A percentile compares a stretch with the other conserved stretches of the same genome.
Evolutionary conservation across 352 stramenopile genomes (phyloP).

Genomic region (Pythium phragmitis): DNA sequence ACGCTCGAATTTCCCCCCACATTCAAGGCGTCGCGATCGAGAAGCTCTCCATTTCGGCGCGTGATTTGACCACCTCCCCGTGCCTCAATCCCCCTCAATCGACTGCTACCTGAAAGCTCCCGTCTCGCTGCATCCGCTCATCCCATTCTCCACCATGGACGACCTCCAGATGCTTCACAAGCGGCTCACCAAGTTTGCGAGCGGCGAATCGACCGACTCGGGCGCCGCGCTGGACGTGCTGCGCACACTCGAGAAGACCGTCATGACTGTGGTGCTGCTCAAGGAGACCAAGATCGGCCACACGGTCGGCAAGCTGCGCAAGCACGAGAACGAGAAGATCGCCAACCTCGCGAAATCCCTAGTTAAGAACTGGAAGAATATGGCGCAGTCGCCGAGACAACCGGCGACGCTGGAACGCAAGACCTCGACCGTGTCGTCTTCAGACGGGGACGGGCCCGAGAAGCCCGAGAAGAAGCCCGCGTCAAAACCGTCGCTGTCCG

Average conservation of each 20-base stretch:
- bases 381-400: slow-evolving; percentile 66
- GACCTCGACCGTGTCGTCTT: slow-evolving; percentile 30
- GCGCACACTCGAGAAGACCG: slow-evolving; percentile 51
- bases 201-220: slow-evolving; percentile 58
- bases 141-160: slow-evolving; percentile 51
- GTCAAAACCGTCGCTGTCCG: slow-evolving; percentile 21
- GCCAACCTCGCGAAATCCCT: slow-evolving; percentile 69
- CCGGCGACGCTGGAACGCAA: slow-evolving; percentile 33
- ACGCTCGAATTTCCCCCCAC: slow-evolving; percentile 2
- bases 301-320: slow-evolving; percentile 86
- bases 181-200: slow-evolving; percentile 71
- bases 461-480: slow-evolving; percentile 9
- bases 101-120: neutral
- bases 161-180: slow-evolving; percentile 66
- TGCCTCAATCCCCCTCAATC: neutral
- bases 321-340: slow-evolving; percentile 85
- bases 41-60: neutral
- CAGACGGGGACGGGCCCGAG: slow-evolving; percentile 25
- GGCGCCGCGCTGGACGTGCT: slow-evolving; percentile 61
- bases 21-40: slow-evolving; percentile 12
- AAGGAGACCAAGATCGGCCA: slow-evolving; percentile 86
- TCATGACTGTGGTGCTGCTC: slow-evolving; percentile 65
- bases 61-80: slow-evolving; percentile 10
- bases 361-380: slow-evolving; percentile 87
- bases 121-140: neutral